phyloP scores from a whole-genome alignment of 306 rosid genomes.

The Trichosanthes truncata region DNA sequence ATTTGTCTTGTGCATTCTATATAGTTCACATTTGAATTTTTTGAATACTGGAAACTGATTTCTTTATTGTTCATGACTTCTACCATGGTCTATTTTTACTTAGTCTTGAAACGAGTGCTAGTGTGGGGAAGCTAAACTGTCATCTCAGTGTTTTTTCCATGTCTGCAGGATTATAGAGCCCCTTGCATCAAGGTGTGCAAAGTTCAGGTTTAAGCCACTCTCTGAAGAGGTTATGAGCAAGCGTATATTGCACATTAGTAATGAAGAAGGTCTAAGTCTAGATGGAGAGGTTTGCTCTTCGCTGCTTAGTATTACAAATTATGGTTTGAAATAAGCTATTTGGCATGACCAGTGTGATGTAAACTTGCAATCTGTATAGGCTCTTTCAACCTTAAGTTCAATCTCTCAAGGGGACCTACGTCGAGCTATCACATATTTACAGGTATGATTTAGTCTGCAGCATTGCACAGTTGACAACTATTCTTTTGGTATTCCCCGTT shows the following conservation, averaged over 20 bases:
- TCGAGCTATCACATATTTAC: constrained; percentile 88
- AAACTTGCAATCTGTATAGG: constrained; percentile 29
- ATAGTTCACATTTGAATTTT: neutral
- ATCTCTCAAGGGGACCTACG: constrained; percentile 98
- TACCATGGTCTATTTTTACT: neutral
- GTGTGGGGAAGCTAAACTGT: neutral
- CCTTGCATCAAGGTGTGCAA: constrained; percentile 95
- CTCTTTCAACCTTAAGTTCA: constrained; percentile 67
- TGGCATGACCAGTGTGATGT: neutral
- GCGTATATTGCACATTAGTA: constrained; percentile 59
- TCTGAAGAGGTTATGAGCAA: constrained; percentile 75
- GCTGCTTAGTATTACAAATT: neutral
- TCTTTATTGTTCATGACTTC: neutral
- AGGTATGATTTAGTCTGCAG: constrained; percentile 35
- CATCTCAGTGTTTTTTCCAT: constrained; percentile 8
- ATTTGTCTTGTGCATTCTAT: neutral
- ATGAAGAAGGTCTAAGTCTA: constrained; percentile 76
- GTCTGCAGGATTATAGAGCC: constrained; percentile 81
- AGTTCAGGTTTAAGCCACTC: constrained; percentile 96
- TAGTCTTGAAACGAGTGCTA: constrained; percentile 3
- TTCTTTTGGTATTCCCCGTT: neutral
- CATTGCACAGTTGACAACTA: neutral
- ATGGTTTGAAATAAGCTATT: neutral
- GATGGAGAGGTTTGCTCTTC: constrained; percentile 55
- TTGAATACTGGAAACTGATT: neutral